A percentile compares a stretch with the other conserved stretches of the same genome.
Evolutionary conservation across 2,329 filamentous ascomycete species (phyloP).

Genomic region (Alternaria sp.): DNA sequence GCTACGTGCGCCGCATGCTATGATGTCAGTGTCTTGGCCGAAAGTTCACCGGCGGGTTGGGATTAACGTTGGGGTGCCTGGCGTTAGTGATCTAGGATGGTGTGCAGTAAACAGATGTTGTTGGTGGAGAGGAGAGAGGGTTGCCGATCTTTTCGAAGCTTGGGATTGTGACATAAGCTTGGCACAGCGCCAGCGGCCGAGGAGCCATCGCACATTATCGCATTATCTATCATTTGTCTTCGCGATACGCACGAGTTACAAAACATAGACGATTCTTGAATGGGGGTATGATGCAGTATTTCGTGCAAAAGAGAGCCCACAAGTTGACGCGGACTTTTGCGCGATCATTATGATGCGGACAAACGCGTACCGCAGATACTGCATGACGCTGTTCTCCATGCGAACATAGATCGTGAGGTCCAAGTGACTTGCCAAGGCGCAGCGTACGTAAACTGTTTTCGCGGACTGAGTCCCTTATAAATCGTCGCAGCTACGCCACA

Average conservation of each 20-base stretch:
- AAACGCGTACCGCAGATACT: background rate
- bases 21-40: constrained; percentile 24
- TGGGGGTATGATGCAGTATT: background rate
- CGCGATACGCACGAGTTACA: background rate
- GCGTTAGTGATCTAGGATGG: constrained; percentile 11
- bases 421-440: background rate
- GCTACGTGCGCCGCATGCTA: constrained; percentile 6
- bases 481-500: background rate
- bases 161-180: constrained; percentile 7
- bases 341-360: background rate
- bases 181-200: background rate
- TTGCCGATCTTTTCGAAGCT: constrained; percentile 13
- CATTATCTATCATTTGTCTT: background rate
- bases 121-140: constrained; percentile 16
- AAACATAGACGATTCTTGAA: background rate
- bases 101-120: constrained; percentile 15
- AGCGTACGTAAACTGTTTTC: background rate
- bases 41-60: constrained; percentile 4
- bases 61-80: constrained; percentile 15
- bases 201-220: background rate
- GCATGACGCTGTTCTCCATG: background rate
- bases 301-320: background rate
- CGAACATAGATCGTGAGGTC: background rate
- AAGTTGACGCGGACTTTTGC: background rate
- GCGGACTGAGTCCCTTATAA: background rate